These are phyloP conservation scores for Escallonia rubra DNA, from an alignment of 129 eudicot genomes.

Conservation along the genomic window DNA sequence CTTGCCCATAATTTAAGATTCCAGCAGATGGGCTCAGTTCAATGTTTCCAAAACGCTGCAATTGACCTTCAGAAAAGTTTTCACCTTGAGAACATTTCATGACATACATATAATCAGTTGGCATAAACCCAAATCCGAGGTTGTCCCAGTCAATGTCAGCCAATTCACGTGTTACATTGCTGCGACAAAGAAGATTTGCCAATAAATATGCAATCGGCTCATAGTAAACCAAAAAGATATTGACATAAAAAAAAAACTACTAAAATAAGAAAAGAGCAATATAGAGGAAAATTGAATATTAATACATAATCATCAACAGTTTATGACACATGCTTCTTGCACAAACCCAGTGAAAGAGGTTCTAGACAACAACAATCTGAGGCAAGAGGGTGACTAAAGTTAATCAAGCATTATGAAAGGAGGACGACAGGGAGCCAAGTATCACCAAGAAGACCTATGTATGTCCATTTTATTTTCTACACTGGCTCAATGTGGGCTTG, in stretches of 20 bases:
- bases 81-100: constrained; percentile 67
- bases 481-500: too few relatives aligned
- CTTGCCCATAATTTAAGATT: constrained; percentile 86
- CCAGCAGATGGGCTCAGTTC: constrained; percentile 85
- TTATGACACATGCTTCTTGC: too few relatives aligned
- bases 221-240: background rate
- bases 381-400: too few relatives aligned
- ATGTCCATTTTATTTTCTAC: too few relatives aligned
- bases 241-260: background rate
- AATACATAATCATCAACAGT: too few relatives aligned
- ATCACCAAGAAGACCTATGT: too few relatives aligned
- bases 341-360: too few relatives aligned
- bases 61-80: constrained; percentile 56
- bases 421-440: too few relatives aligned
- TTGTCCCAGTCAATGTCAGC: constrained; percentile 80
- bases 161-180: constrained; percentile 34
- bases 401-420: too few relatives aligned
- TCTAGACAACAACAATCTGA: too few relatives aligned
- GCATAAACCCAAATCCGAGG: constrained; percentile 65
- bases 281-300: too few relatives aligned
- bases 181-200: constrained; percentile 5
- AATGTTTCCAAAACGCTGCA: constrained; percentile 75
- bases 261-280: background rate
- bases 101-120: constrained; percentile 76
- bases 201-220: constrained; percentile 1